Evolutionary conservation across 352 stramenopile genomes (phyloP).

Genomic region (Phytophthora uliginosa): DNA sequence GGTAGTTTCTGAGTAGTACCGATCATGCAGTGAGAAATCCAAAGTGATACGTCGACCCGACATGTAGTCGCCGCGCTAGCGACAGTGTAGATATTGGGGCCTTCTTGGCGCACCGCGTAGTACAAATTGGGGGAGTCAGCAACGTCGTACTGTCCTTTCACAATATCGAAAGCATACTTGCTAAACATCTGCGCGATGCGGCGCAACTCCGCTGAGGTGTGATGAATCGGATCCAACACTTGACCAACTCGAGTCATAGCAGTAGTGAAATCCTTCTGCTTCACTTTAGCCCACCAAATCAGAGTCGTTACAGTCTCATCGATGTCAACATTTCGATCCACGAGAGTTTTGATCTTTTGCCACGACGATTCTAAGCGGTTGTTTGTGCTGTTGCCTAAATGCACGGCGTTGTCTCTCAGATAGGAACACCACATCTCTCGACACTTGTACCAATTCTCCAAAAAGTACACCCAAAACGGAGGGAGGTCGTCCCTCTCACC

Average conservation of each 20-base stretch:
- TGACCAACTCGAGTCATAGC: neutral
- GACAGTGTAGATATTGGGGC: neutral
- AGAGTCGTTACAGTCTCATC: slow-evolving; percentile 5
- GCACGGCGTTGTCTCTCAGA: neutral
- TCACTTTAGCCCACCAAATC: slow-evolving; percentile 15
- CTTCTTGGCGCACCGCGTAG: neutral
- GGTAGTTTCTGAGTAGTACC: neutral
- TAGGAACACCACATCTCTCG: slow-evolving; percentile 5
- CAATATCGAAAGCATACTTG: slow-evolving; percentile 6
- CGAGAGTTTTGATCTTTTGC: slow-evolving; percentile 14
- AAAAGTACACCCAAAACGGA: neutral
- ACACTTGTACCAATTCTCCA: slow-evolving; percentile 9
- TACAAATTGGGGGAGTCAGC: neutral
- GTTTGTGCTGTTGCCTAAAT: slow-evolving; percentile 8
- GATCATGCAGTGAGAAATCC: slow-evolving; percentile 8
- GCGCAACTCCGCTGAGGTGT: neutral
- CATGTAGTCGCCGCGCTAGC: slow-evolving; percentile 1
- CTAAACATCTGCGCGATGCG: slow-evolving; percentile 1
- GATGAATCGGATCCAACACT: neutral
- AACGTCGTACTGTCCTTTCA: slow-evolving; percentile 4
- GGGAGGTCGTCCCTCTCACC: too few relatives aligned
- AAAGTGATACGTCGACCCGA: neutral
- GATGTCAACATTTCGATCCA: slow-evolving; percentile 1
- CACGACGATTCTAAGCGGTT: slow-evolving; percentile 9
- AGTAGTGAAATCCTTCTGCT: slow-evolving; percentile 7